Base-by-base conservation (phyloP, 352 stramenopile genomes). In the Nothophytophthora sp. region DNA sequence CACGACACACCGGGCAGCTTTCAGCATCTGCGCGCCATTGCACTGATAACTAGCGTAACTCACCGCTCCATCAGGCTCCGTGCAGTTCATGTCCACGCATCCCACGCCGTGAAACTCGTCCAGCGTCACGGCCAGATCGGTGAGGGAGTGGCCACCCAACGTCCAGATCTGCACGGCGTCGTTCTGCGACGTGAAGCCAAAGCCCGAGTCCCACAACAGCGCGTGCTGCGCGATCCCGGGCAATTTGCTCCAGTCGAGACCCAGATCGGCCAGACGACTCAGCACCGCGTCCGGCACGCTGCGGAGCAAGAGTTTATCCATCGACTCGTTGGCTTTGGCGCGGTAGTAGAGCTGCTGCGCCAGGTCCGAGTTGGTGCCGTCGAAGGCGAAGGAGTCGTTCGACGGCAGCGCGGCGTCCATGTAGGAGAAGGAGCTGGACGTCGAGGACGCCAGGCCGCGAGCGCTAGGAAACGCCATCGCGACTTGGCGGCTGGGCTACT, bases 201-300 rank as follows among this genome's bases (percentile, higher is more conserved):
- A 72, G 16, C 68, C 68, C 1, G 49, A 53, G 29, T 78, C 68
- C 68, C 68, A 78, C 0, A 78, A 47, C 15, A 78, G 11, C 0
- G 68, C 68, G 28, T 60, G 51, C 37, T 78, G 68, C 24, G 70
- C 34, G 10, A 70, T 42, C 23, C 60, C 63, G 2, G 61, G 61
- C 19, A 75, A 27, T 22, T 70, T 36, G 2, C 55, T 36, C 24
- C 55, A 71, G 13, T 46, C 55, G 0, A 63, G 40, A 18, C 61
- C 62, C 6, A 58, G 29, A 5, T 47, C 16, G 5, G 41, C 23
- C 13, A 68, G 57, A 35, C 58, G 38, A 9, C 44, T 41, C 11
- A 38, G 73, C 25, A 63, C 52, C 3, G 25, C 29, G 22, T 11
- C 25, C 12, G 60, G 60, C 23, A 59, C 42, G n/a, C 36, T 51